Base-by-base conservation (phyloP, 2,329 filamentous ascomycete species). In the Arthroderma sp. region DNA sequence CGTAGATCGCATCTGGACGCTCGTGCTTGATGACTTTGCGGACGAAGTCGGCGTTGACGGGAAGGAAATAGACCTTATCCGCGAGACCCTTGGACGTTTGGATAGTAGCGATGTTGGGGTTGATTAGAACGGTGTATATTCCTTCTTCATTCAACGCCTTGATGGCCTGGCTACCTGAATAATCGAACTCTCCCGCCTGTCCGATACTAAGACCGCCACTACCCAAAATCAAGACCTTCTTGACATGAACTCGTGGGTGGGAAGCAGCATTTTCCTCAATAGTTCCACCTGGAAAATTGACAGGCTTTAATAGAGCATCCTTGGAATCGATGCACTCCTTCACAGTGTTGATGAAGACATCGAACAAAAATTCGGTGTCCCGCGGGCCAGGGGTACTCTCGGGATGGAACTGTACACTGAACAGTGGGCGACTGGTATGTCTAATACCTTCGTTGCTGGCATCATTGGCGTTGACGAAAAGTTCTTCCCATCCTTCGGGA, bases 371-470 rank as follows among this genome's bases (percentile, higher is more conserved):
- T 71, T 98, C 93, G 28, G 93, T 98, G 70, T 98, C 93, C 37
- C 89, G 83, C 55, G 93, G 93, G 58, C 93, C 93, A 2, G 93
- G 93, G 0, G 90, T 94, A 77, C 91, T 95, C 74, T 98, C 93
- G 0, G 93, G 93, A 69, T 98, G 93, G 76, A 98, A 98, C 71
- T 98, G 93, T n/a, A 97, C 93, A 78, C 90, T 96, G 79, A 98
- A 98, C 76, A 91, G 94, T 55, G 93, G 93, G 67, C 85, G 87
- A 71, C 77, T 81, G 53, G 81, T 76, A 71, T 97, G 90, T 73
- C 91, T 86, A 68, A 98, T 96, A 74, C 93, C 93, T 77, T 98
- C 93, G 73, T 98, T 98, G 74, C 88, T 96, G 65, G 88, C 88
- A 66, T 98, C 93, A 72, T 98, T 98, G 73, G 93, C 91, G 68